A percentile compares a stretch with the other conserved stretches of the same genome.
Evolutionary conservation across 768 basidiomycete species (phyloP).

Genomic region (Boletellus ananiceps): DNA sequence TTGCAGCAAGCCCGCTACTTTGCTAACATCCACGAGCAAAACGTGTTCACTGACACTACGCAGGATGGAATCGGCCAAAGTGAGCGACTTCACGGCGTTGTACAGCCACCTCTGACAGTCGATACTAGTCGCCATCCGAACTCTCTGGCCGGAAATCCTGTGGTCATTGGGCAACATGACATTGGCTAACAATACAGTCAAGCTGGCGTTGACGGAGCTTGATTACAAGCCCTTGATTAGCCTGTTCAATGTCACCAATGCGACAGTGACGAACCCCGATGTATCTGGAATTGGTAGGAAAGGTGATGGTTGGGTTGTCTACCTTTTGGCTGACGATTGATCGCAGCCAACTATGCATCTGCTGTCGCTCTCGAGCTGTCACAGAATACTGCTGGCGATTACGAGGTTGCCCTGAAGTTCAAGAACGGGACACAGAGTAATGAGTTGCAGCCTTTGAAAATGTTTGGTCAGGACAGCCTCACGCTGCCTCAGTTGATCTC

Average conservation of each 20-base stretch:
- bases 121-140: slow-evolving; percentile 70
- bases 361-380: slow-evolving; percentile 49
- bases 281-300: slow-evolving; percentile 58
- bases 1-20: slow-evolving; percentile 67
- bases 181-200: slow-evolving; percentile 67
- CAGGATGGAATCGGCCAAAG: slow-evolving; percentile 70
- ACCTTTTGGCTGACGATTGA: not conserved
- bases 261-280: slow-evolving; percentile 55
- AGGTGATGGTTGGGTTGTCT: slow-evolving; percentile 4
- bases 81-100: slow-evolving; percentile 33
- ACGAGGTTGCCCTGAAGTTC: slow-evolving; percentile 65
- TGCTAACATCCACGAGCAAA: slow-evolving; percentile 74
- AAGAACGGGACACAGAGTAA: slow-evolving; percentile 64
- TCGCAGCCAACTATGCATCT: slow-evolving; percentile 63
- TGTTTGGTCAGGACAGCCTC: slow-evolving; percentile 47
- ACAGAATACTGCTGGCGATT: slow-evolving; percentile 40
- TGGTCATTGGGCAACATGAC: slow-evolving; percentile 71
- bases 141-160: slow-evolving; percentile 67
- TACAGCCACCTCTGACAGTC: not conserved
- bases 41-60: slow-evolving; percentile 59
- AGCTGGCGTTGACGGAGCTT: slow-evolving; percentile 68
- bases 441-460: slow-evolving; percentile 56
- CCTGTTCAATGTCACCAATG: slow-evolving; percentile 78
- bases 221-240: slow-evolving; percentile 43
- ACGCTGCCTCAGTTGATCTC: slow-evolving; percentile 15